Evolutionary conservation across 257 asterid species (phyloP), one percentile per base, ranked within the genome.

Genomic region (Striga asiatica): DNA sequence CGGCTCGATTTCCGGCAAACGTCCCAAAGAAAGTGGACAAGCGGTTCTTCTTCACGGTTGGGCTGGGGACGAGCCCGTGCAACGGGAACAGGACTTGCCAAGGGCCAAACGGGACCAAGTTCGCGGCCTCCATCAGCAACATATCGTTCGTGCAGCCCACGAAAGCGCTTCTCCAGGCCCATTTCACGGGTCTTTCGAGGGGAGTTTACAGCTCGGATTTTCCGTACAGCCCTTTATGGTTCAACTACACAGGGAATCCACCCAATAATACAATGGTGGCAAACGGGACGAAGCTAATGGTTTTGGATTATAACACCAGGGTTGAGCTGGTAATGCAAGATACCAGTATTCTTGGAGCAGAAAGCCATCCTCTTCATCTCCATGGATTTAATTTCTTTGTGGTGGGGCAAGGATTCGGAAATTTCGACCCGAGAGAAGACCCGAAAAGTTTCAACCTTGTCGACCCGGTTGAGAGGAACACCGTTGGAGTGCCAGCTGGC

Each of bases 301-400:
- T 60, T 3, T 10, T 76, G 43, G 6, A 24, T n/a, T 68, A 14
- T 8, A 66, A 66, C 49, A 37, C 72, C 0, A 71, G 62, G 0
- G 84, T 77, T 23, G 80, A 77, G 72, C 3, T 74, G 3, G 74
- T 77, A 11, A 43, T 77, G 55, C 80, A 77, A 59, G 76, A 71
- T 22, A 77, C 84, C 0, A 67, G 65, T 23, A 71, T 71, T 54
- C 71, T 77, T 49, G 68, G 71, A 0, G 76, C 72, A 2, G 76
- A 66, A 52, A 66, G 73, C 19, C 83, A 74, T 41, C 83, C 83
- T 5, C 65, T 77, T 13, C 83, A 77, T 74, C 64, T 77, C 4
- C 83, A 74, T 56, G 84, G 78, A 43, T 71, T 67, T 48, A 71
- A 63, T 42, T 74, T 74, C 50, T 74, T 61, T 5, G 61, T 74